Evolutionary conservation across 2,329 filamentous ascomycete species (phyloP), one percentile per base, ranked within the genome.

Genomic region (Botrytis fragariae): DNA sequence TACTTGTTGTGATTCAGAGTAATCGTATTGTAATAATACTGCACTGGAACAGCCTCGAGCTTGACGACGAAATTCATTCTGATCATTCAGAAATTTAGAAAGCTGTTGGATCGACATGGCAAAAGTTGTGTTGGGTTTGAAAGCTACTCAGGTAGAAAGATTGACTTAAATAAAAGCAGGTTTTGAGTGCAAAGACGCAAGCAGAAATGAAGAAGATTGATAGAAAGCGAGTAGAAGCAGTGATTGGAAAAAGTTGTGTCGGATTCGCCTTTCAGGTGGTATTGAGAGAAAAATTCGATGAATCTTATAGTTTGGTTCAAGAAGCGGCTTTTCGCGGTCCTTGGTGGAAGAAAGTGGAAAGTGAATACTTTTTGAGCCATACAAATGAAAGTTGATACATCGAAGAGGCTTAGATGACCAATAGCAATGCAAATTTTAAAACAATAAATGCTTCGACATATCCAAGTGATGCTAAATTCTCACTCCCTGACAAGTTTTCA

Each of bases 1-100:
- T 35, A 1, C 37, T 44, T 59, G 37, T 18, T 54, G 70, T 16
- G 63, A 54, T 12, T 65, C 63, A 16, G 70, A 37, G 14, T 68
- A 72, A 57, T 72, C 70, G 39, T 72, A 72, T 32, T 45, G 37
- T n/a, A 72, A 72, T 51, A 68, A 45, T 9, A 59, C 4, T 37
- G 37, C 37, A 6, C 5, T 16, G 37, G 32, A 14, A 32, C 14
- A n/a, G 32, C 20, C 9, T 67, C 25, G 25, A 18, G n/a, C n/a
- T 51, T 16, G 44, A 48, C 18, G 35, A n/a, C 35, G 18, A 10
- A 57, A 42, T 14, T 32, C 35, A 32, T 29, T 37, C 39, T 69
- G 65, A 12, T 42, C 54, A 8, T 7, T 32, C 3, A 69, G 18
- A 69, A 69, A 14, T 2, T 3, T 25, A 10, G 37, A 22, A 42